Evolutionary conservation across 495 filamentous ascomycete species (phyloP).

Genomic region (Pseudoneurospora amorphoporcata): DNA sequence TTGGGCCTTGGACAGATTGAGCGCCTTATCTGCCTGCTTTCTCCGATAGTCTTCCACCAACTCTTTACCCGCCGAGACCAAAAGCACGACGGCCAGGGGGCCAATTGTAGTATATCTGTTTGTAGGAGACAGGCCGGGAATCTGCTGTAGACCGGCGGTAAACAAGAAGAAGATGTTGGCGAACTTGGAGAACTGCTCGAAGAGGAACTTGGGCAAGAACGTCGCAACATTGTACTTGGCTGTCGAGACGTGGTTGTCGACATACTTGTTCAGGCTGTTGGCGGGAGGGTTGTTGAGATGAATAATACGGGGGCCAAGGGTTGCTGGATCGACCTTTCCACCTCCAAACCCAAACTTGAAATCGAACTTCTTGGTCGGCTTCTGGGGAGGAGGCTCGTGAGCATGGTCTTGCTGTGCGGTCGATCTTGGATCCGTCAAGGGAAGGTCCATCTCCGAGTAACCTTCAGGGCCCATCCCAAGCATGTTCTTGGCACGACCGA

Average conservation of each 20-base stretch:
- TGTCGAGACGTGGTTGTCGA: conserved; percentile 94
- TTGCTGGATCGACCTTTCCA: conserved; percentile 77
- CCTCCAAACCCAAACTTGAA: conserved; percentile 95
- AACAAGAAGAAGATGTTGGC: conserved; percentile 99
- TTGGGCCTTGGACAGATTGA: conserved; percentile 82
- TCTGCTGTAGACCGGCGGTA: conserved; percentile 90
- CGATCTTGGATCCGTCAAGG: conserved; percentile 67
- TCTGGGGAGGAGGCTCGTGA: conserved; percentile 25
- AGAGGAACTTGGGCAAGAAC: conserved; percentile 96
- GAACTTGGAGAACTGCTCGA: conserved; percentile 98
- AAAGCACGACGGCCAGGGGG: conserved; percentile 75
- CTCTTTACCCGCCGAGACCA: conserved; percentile 93
- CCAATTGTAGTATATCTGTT: conserved; percentile 94
- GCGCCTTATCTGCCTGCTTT: conserved; percentile 71
- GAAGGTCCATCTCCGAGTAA: conserved; percentile 97
- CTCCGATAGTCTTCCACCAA: conserved; percentile 88
- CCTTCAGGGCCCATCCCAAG: conserved; percentile 74
- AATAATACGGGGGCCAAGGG: conserved; percentile 84
- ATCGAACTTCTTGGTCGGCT: conserved; percentile 49
- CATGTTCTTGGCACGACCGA: conserved; percentile 80
- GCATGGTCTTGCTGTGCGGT: conserved; percentile 14
- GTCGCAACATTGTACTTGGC: conserved; percentile 94
- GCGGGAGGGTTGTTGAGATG: conserved; percentile 96
- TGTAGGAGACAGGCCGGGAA: conserved; percentile 88
- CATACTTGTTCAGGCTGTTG: conserved; percentile 77